These are phyloP conservation scores for Pseudodiploospora longispora DNA, from an alignment of 2,329 filamentous ascomycete genomes.

Conservation along the genomic window DNA sequence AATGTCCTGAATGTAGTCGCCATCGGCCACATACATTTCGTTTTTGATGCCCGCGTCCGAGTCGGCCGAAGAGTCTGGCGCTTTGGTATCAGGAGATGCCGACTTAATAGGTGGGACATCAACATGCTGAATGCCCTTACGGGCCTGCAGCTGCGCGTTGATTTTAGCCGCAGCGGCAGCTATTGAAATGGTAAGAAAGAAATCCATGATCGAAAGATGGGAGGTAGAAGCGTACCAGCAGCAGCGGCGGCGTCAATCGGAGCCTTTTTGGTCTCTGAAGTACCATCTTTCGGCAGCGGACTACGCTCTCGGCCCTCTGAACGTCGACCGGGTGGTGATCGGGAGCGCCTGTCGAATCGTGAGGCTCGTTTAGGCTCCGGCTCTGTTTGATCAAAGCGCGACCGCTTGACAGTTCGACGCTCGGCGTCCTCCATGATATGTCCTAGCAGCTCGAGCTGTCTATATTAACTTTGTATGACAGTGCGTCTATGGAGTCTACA, in stretches of 20 bases:
- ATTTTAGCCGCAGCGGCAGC: constrained; percentile 86
- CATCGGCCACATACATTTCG: constrained; percentile 90
- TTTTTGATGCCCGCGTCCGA: constrained; percentile 53
- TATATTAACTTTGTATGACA: too few relatives aligned
- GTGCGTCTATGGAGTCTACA: too few relatives aligned
- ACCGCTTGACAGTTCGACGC: constrained; percentile 66
- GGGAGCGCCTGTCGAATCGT: constrained; percentile 85
- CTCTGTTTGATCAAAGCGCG: constrained; percentile 89
- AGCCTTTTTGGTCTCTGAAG: constrained; percentile 39
- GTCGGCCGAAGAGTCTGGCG: constrained; percentile 21
- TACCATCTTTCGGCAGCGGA: constrained; percentile 48
- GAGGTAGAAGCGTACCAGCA: constrained; percentile 49
- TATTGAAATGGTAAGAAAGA: constrained; percentile 23
- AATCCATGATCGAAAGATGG: neutral
- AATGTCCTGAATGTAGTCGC: constrained; percentile 97
- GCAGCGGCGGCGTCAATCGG: constrained; percentile 65
- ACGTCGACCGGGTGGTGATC: constrained; percentile 64
- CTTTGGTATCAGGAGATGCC: constrained; percentile 35
- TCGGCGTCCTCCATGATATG: constrained; percentile 64
- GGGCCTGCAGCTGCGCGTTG: constrained; percentile 74
- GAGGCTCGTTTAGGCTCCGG: constrained; percentile 68
- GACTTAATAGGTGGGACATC: constrained; percentile 74
- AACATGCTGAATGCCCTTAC: constrained; percentile 83
- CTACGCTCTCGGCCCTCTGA: constrained; percentile 75
- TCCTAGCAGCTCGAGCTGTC: too few relatives aligned